These are phyloP conservation scores for Leishmania mexicana DNA, from an alignment of 208 protist species.

Conservation along the genomic window DNA sequence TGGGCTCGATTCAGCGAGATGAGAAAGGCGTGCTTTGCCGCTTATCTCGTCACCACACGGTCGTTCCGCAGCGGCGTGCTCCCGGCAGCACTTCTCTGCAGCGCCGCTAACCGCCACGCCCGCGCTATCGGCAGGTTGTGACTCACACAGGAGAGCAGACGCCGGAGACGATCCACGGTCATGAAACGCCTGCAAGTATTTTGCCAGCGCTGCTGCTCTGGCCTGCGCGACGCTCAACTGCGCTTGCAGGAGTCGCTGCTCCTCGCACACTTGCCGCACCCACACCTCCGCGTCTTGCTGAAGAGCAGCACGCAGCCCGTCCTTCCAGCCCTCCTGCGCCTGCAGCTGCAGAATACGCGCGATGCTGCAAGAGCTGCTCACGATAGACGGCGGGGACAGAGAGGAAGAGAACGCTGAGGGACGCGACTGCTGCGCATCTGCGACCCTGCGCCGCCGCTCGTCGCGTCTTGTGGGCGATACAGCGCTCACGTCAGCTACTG, in stretches of 20 bases:
- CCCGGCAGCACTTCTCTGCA: not conserved
- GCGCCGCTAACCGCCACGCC: not conserved
- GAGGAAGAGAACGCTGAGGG: not conserved
- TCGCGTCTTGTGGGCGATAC: not conserved
- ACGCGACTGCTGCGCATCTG: not conserved
- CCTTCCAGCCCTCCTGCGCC: slow-evolving; percentile 11
- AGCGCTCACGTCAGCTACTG: not conserved
- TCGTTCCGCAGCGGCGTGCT: not conserved
- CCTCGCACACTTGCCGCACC: slow-evolving; percentile 23
- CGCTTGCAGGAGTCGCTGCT: slow-evolving; percentile 25
- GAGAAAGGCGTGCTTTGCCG: not conserved
- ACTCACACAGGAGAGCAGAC: not conserved
- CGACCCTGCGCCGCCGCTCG: not conserved
- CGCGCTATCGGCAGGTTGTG: not conserved
- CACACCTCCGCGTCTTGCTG: slow-evolving; percentile 25
- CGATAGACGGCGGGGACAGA: not conserved
- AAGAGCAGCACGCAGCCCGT: slow-evolving; percentile 11
- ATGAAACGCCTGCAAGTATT: slow-evolving; percentile 9
- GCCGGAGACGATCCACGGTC: not conserved
- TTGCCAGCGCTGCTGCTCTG: slow-evolving; percentile 8
- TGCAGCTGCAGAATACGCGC: slow-evolving; percentile 17
- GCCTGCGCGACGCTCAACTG: slow-evolving; percentile 17
- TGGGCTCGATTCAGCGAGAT: not conserved
- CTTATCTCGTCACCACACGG: not conserved
- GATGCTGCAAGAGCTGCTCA: slow-evolving; percentile 10